A percentile compares a stretch with the other conserved stretches of the same genome.
Conservation (phyloP, 192 early-diverging fungal genomes). For the Chytriomyces sp. region DNA sequence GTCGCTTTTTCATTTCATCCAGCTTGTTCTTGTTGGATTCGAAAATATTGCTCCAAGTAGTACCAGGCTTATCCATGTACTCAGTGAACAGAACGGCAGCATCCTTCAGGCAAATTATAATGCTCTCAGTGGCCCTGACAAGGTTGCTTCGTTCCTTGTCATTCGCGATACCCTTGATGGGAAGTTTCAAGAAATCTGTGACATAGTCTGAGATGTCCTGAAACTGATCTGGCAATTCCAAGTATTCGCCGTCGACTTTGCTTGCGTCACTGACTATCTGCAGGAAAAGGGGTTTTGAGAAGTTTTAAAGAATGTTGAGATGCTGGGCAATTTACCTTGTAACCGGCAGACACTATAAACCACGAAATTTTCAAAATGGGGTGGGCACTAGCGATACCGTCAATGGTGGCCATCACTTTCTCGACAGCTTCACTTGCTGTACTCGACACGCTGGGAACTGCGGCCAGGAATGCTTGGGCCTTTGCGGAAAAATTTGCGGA, state of each 20-base stretch:
- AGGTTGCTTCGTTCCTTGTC: not conserved
- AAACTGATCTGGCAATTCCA: not conserved
- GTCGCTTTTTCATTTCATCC: not conserved
- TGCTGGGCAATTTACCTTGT: not conserved
- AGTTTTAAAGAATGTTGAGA: not conserved
- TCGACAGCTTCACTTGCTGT: too few relatives aligned
- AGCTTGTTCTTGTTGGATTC: not conserved
- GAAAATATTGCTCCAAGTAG: not conserved
- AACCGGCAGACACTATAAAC: conserved; percentile 7
- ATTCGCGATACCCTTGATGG: not conserved
- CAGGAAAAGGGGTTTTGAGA: not conserved
- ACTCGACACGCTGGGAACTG: too few relatives aligned
- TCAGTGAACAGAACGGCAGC: not conserved
- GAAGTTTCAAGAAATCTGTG: not conserved
- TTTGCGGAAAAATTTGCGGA: too few relatives aligned
- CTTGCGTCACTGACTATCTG: not conserved
- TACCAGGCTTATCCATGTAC: not conserved
- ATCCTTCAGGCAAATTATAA: not conserved
- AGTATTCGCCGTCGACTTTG: not conserved
- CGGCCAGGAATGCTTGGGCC: too few relatives aligned
- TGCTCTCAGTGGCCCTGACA: not conserved
- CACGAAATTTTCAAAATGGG: conserved; percentile 4
- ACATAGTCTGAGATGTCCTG: not conserved
- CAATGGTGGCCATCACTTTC: too few relatives aligned
- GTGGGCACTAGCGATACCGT: not conserved